Evolutionary conservation across 441 rosid genomes (phyloP), one percentile per base, ranked within the genome.

Genomic region (Lepidium campestre): DNA sequence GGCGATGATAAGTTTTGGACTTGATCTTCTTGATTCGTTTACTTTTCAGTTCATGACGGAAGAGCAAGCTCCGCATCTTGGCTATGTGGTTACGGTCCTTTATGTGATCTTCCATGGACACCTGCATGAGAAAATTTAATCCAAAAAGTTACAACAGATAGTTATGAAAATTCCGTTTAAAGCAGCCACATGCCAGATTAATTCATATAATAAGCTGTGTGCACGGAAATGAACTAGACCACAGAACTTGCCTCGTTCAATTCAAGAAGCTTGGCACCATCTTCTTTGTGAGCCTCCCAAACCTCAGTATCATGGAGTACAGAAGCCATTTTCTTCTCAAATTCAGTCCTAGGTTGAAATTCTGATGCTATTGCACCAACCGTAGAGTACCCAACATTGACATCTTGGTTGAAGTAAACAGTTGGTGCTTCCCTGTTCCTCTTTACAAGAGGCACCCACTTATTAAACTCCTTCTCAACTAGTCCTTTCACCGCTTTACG

Each of bases 351-450:
- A 53, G 99, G 97, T 71, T 91, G 85, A 82, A 93, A 91, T 50
- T 83, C 86, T 65, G 96, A 85, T 65, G 97, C 97, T 68, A 93
- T 93, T 36, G 99, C 92, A 11, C 99, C 99, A 32, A 91, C 84
- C 11, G 97, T 91, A 34, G 99, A 91, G 79, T 80, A 89, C 20
- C 90, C 90, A 62, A 85, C 41, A 71, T 86, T 80, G 73, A 72
- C 80, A 67, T 87, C 88, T 80, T 87, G 79, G 74, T 87, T 84
- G 72, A 91, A 93, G 72, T 68, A 83, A 62, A 93, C 54, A 49
- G 96, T 74, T 48, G 97, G 86, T 40, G 93, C 92, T 77, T 91
- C 97, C 74, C 97, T 86, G 17, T 93, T 91, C 83, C 81, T 85
- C 79, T 89, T 91, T 37, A 93, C 83, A 34, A 83, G 68, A 55